Percentiles rank a stretch among this genome's conserved stretches.
phyloP scores from a whole-genome alignment of 2,329 filamentous ascomycete genomes.

The Aspergillus jensenii region DNA sequence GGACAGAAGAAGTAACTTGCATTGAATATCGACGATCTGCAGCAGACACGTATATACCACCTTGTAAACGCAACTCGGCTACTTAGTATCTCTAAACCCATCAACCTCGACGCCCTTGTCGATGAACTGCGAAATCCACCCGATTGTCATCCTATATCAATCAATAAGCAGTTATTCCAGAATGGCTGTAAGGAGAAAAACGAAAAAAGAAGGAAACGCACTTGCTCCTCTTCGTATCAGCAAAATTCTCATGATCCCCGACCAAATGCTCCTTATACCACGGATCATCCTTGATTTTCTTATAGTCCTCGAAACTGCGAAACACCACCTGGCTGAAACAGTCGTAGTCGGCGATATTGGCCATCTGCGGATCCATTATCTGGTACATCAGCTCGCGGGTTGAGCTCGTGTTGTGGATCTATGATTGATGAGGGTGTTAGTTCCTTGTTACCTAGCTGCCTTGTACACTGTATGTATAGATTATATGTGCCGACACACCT shows the following conservation, averaged over 20 bases:
- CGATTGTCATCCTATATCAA: constrained; percentile 46
- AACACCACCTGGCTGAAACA: constrained; percentile 53
- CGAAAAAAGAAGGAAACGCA: constrained; percentile 1
- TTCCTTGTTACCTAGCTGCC: neutral
- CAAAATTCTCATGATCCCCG: constrained; percentile 51
- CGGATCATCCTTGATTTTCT: constrained; percentile 50
- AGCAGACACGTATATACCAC: too few relatives aligned
- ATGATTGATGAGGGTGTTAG: neutral
- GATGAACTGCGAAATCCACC: constrained; percentile 47
- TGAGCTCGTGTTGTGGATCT: constrained; percentile 44
- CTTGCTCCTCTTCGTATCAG: constrained; percentile 47
- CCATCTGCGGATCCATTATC: constrained; percentile 49
- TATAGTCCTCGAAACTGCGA: constrained; percentile 46
- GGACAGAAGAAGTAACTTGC: too few relatives aligned
- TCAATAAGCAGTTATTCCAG: neutral
- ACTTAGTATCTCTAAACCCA: constrained; percentile 12
- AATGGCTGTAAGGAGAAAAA: neutral
- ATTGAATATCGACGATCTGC: neutral
- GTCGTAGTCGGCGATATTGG: constrained; percentile 52
- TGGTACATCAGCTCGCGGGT: constrained; percentile 43
- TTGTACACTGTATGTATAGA: neutral
- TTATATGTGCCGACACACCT: constrained; percentile 27
- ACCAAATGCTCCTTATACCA: constrained; percentile 49
- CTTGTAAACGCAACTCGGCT: neutral
- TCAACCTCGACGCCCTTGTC: constrained; percentile 36